These are phyloP conservation scores for Vigna radiata DNA, from an alignment of 306 rosid species.

Conservation along the genomic window DNA sequence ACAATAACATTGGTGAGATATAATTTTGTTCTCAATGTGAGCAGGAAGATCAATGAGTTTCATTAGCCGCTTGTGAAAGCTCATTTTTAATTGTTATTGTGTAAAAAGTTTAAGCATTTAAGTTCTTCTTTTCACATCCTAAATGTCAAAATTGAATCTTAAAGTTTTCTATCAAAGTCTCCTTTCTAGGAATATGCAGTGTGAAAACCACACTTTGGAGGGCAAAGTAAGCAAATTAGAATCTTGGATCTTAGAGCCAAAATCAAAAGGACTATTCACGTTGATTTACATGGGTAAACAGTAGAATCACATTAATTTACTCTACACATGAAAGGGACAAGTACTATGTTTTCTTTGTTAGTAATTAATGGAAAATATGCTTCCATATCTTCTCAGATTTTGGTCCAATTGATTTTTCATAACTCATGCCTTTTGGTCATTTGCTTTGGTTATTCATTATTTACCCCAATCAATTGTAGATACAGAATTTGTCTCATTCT, in stretches of 20 bases:
- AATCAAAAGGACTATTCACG: conserved; percentile 26
- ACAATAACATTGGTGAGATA: conserved; percentile 37
- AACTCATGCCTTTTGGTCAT: conserved; percentile 48
- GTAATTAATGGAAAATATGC: conserved; percentile 18
- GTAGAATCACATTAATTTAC: conserved; percentile 26
- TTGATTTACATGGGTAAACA: conserved; percentile 25
- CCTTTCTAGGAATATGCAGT: neutral
- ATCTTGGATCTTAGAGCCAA: conserved; percentile 23
- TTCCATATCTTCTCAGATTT: conserved; percentile 50
- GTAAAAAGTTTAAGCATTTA: conserved; percentile 29
- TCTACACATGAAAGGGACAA: conserved; percentile 37
- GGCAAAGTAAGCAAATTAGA: conserved; percentile 26
- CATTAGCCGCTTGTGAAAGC: conserved; percentile 30
- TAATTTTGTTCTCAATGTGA: conserved; percentile 29
- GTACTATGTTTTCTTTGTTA: conserved; percentile 23
- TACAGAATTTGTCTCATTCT: conserved; percentile 25
- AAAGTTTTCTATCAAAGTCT: conserved; percentile 4
- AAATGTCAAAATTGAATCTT: conserved; percentile 35
- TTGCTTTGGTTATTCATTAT: conserved; percentile 27
- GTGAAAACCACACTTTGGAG: conserved; percentile 34
- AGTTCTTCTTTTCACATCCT: conserved; percentile 13
- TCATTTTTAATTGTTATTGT: conserved; percentile 24
- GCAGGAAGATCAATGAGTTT: conserved; percentile 41
- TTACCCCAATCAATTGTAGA: conserved; percentile 37
- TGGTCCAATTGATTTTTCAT: conserved; percentile 46